Base-by-base conservation (phyloP, 1,139 yeast species). In the Sugiyamaella novakii region DNA sequence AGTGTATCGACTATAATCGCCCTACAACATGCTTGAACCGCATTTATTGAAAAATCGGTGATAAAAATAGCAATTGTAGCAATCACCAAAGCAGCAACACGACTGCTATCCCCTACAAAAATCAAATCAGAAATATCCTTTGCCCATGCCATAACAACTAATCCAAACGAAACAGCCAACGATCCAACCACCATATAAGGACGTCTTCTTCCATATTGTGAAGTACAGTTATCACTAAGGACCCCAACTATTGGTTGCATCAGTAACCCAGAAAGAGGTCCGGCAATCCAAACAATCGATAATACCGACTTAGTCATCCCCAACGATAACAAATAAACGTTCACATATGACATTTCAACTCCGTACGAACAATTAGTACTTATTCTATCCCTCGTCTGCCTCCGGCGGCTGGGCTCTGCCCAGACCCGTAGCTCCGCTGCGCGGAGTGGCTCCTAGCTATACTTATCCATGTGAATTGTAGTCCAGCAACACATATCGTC, bases 241-340 rank as follows among this genome's bases (percentile, higher is more conserved):
- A 77, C 69, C 0, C 85, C 85, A 18, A 80, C 75, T 3, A 80
- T 64, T 0, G 85, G 85, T 62, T 80, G 84, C 12, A 82, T 81
- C 10, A 80, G 54, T 1, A 80, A 71, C 1, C 85, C 85, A 8
- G 82, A 76, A 7, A 80, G 57, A 0, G 85, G 85, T 0, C 84
- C 84, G 0, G 83, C 83, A 7, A 79, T 71, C 84, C 84, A 80
- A 2, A 80, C 75, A 33, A 80, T 64, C 1, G 83, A 79, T 49
- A 80, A 64, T 4, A 71, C 57, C 14, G 77, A 71, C 55, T 79
- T 79, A 2, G 82, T 71, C 52, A 80, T 67, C 2, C 84, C 84
- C 15, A 80, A 64, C 0, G 81, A 76, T 8, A 80, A 64, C 33
- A 72, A 59, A 50, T 64, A 68, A 11, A 68, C 63, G 48, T 64